Percentiles rank a stretch among this genome's conserved stretches.
These are phyloP conservation scores for Fonsecaea pedrosoi DNA, from an alignment of 2,329 filamentous ascomycete species.

Conservation along the genomic window DNA sequence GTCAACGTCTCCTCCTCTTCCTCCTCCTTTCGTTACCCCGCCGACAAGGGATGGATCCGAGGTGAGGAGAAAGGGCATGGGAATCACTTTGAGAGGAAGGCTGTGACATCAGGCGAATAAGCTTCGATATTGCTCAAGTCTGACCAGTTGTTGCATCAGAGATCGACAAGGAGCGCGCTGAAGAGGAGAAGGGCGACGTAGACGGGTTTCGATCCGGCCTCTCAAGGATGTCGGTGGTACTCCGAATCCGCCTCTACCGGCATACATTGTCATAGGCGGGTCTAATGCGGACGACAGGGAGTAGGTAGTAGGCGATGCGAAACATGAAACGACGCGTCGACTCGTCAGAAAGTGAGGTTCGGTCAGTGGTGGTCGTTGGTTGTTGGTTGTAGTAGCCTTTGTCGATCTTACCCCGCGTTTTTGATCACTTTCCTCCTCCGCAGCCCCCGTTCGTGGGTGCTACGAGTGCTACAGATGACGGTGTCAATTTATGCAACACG, in stretches of 20 bases:
- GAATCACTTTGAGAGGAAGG: background rate
- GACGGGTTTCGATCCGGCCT: background rate
- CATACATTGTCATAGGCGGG: background rate
- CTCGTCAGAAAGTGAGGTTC: background rate
- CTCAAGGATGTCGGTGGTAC: background rate
- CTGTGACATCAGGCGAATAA: background rate
- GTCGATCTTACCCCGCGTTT: background rate
- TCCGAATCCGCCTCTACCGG: background rate
- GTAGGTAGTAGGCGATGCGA: background rate
- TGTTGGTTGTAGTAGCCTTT: background rate
- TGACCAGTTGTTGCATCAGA: background rate
- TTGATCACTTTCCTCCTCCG: background rate
- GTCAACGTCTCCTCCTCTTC: background rate
- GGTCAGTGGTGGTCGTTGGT: background rate
- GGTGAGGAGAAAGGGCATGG: background rate
- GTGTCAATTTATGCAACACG: background rate
- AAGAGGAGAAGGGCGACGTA: slow-evolving; percentile 3
- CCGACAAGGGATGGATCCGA: background rate
- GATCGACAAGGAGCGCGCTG: background rate
- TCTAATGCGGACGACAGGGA: background rate
- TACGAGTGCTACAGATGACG: background rate
- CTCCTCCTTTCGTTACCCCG: background rate
- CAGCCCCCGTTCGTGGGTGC: background rate
- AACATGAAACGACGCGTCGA: background rate
- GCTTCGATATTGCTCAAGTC: background rate